Evolutionary conservation across 2,329 filamentous ascomycete species (phyloP), one percentile per base, ranked within the genome.

Genomic region (Purpureocillium takamizusanense): DNA sequence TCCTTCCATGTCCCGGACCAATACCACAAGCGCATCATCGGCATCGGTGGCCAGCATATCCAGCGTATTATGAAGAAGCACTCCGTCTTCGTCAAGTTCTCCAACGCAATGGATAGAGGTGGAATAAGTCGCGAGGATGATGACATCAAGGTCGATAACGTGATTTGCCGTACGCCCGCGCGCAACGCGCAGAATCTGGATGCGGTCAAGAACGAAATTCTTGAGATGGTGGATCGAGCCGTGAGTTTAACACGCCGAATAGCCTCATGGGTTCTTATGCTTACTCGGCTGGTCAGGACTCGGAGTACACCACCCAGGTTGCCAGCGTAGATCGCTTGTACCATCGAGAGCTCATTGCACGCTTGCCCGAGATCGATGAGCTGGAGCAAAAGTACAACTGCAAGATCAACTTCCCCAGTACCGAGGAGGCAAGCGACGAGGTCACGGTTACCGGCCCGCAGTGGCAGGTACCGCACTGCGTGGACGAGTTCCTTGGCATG

Each of bases 21-120:
- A 62, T 98, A 98, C 59, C 92, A 98, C 65, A 98, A 98, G 69
- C 88, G 92, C 35, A 98, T 98, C 55, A 98, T 98, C 46, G 92
- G 92, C 37, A 97, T 98, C 52, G 92, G 92, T 44, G 92, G 92
- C 9, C 90, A 97, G 59, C 92, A 98, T 56, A 98, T 98, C 50
- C 92, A 98, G 62, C 86, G 90, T 39, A 97, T 98, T 67, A 98
- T 98, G 92, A 97, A 98, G 71, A 97, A 97, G 66, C 94, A 98
- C 64, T 97, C 92, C 0, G 92, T 98, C 50, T 98, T 98, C 53
- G 92, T 98, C 67, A 98, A 98, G 60, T 98, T 98, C 56, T 95
- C 88, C 47, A 98, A 98, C 52, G 92, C 92, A 13, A 97, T 97
- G 89, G 92, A 98, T 57, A 83, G 92, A 56, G 92, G 59, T 29